Evolutionary conservation across 192 early-diverging fungal genomes (phyloP), one percentile per base, ranked within the genome.

Genomic region (Coemansia asiatica): DNA sequence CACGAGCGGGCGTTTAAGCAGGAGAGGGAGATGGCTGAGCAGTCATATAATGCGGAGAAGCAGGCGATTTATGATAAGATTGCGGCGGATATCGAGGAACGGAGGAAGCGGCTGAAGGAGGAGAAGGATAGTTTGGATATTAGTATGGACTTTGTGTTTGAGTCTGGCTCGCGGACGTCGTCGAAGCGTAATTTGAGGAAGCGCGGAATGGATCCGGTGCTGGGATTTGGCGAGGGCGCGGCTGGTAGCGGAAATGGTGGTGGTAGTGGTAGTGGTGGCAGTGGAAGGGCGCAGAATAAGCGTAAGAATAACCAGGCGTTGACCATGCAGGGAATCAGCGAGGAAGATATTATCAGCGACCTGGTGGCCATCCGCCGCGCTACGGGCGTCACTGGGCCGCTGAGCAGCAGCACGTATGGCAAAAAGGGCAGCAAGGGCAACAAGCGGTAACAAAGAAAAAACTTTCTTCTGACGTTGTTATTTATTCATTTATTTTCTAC

Each of bases 81-180:
- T 69, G 82, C 92, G 57, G 78, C 81, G 21, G 86, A 84, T 18
- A 84, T 96, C 29, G 94, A 96, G 61, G 89, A 89, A 25, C 87
- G 88, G 47, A 88, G 90, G 61, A 75, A 85, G 33, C 89, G 89
- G 47, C 71, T 94, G 40, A 84, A 85, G 21, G 94, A 96, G 53
- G 94, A 96, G 51, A 90, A 90, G 65, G 94, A 94, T 59, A 91
- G 87, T 68, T 76, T 91, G 82, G 92, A 93, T 67, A 82, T 92
- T 78, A 69, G 87, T 83, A 87, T 83, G 54, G 72, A 77, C 49
- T 65, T 71, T 71, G 68, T 69, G 57, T 66, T 82, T 35, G 82
- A 83, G n/a, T 27, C 67, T 15, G 71, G 72, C 10, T 65, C 69
- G 2, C 76, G 82, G 27, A 56, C 76, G 6, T 67, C 71, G 40